Base-by-base conservation (phyloP, 257 asterid species). In the Penstemon davidsonii region DNA sequence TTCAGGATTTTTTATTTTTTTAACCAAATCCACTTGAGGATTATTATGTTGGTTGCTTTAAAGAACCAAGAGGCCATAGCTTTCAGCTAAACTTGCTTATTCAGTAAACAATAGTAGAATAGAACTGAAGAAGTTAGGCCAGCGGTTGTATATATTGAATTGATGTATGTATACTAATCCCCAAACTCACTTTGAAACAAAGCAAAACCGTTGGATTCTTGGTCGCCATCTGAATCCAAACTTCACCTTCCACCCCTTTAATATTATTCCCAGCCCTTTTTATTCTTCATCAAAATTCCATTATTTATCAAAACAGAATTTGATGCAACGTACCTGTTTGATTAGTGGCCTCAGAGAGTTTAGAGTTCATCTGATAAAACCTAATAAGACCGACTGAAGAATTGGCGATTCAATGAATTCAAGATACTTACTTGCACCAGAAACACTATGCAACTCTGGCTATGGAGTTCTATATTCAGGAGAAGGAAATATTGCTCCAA, bases 391-490 rank as follows among this genome's bases (percentile, higher is more conserved):
- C 33, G 33, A 25, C 33, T 2, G 33, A 25, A 25, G 33, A 15
- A 15, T 15, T 15, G 18, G 18, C 18, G 8, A 43, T 62, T 33
- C 64, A 6, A 88, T 87, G 96, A 88, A 74, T 71, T 50, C 80
- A 5, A 74, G 96, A 40, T 81, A 79, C 45, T 67, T 85, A n/a
- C 73, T 87, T 58, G 70, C 91, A 2, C 78, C 90, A 11, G 96
- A 85, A 52, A 75, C 87, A 46, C 65, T 80, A 5, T 87, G 90
- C 77, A 81, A 60, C 46, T 72, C 84, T 4, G 82, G 82, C 12
- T 70, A 69, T 19, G 74, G 74, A 0, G 82, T 65, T 54, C 71
- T 88, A 4, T 39, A 76, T 45, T 75, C 95, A 3, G 86, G 77
- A 57, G 91, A 85, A 66, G 77, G 86, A 68, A 33, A 8, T 13